Conservation (phyloP, 805 yeast species). For the Zygosaccharomyces rouxii region DNA sequence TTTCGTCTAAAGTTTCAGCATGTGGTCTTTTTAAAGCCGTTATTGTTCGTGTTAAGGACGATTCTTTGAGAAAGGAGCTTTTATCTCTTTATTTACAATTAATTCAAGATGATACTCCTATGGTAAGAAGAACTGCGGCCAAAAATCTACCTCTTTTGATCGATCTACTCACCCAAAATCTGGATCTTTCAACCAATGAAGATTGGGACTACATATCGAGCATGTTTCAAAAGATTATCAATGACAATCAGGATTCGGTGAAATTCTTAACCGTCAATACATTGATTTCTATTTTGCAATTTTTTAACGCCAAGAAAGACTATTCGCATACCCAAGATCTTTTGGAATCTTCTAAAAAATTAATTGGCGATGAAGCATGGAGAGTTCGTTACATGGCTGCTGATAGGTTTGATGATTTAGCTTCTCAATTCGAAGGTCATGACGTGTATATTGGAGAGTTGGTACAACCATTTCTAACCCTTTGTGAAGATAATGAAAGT, state of each 20-base stretch:
- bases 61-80: conserved; percentile 53
- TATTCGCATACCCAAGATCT: conserved; percentile 57
- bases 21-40: conserved; percentile 81
- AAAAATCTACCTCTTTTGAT: conserved; percentile 72
- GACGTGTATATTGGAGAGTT: conserved; percentile 50
- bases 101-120: conserved; percentile 88
- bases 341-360: conserved; percentile 58
- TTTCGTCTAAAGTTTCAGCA: conserved; percentile 83
- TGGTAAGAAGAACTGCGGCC: conserved; percentile 96
- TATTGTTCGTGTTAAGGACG: conserved; percentile 50
- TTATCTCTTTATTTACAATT: conserved; percentile 64
- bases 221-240: conserved; percentile 73
- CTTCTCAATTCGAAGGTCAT: conserved; percentile 55
- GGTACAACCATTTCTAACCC: conserved; percentile 57
- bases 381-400: conserved; percentile 97
- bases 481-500: conserved; percentile 90
- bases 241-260: conserved; percentile 92
- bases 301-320: conserved; percentile 57
- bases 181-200: conserved; percentile 45
- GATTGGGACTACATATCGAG: conserved; percentile 76
- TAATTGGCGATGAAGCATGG: conserved; percentile 91
- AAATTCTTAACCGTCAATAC: conserved; percentile 86
- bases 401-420: conserved; percentile 78
- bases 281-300: conserved; percentile 72
- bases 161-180: conserved; percentile 49